Evolutionary conservation across 176 grass and related monocot species (phyloP), one percentile per base, ranked within the genome.

Genomic region (Eleusine indica): DNA sequence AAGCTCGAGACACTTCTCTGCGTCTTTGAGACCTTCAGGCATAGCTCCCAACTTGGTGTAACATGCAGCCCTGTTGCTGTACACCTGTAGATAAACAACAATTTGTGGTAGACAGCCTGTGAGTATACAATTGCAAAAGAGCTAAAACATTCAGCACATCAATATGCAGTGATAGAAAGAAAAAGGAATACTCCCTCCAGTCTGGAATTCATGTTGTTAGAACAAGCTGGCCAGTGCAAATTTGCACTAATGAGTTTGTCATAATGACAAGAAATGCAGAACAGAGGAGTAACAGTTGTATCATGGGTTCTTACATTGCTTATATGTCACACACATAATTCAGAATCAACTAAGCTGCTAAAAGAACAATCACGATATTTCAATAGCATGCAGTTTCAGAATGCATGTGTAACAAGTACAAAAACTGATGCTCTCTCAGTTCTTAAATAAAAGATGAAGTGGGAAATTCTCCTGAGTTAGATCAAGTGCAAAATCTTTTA

Each of bases 21-120:
- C 97, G 35, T 99, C 97, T 83, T 99, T 99, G 64, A 99, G 88
- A 86, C 93, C 97, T 90, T 99, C 97, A 84, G 97, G 97, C 80
- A 99, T 85, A 28, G 97, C 97, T 81, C 86, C 97, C 78, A 99
- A 43, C 78, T 99, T 99, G 22, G 97, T 96, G 72, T 96, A 99
- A 75, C 91, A 99, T 43, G 97, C 97, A 60, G 97, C 97, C 82
- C 97, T 94, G 38, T 99, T 99, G 83, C 97, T 99, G 83, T 99
- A 99, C 8, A 94, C 96, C 96, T 99, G 83, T 42, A 48, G 30
- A 77, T 32, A 73, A 72, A 81, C 16, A 37, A 53, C 43, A 84
- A 32, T 30, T 46, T 16, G 66, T 67, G 71, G 13, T 49, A 29
- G 67, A 63, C 62, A 74, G 7, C 12, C 17, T 11, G 43, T 44